Evolutionary conservation across 805 yeast species (phyloP), one percentile per base, ranked within the genome.

Genomic region (Blastobotrys mokoenaii): DNA sequence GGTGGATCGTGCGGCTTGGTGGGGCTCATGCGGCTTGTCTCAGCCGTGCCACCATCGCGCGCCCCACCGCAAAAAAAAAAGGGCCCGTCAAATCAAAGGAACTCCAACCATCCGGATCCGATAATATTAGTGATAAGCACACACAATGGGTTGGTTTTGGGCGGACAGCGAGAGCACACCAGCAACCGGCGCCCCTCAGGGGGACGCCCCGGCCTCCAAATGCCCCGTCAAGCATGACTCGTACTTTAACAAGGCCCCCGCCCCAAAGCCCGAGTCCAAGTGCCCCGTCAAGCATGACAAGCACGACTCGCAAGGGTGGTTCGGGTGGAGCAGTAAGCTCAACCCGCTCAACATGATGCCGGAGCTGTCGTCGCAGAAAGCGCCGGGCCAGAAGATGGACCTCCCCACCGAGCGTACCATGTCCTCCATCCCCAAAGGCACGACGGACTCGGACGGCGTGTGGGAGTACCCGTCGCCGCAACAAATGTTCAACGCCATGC

Each of bases 381-480:
- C 81, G 3, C 86, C 93, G 1, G 95, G 94, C 22, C 98, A 93
- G 64, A 76, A 73, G 48, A 55, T 85, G 33, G 79, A 76, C 31
- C 69, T 93, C 29, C 88, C 97, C 8, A 85, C 93, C 0, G 85
- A 83, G 37, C 77, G 96, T 55, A 83, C 95, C 1, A 64, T 80
- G 33, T 86, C 96, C 12, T 67, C 86, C 1, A 93, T 93, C 44
- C 98, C 98, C 16, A 75, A 86, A 51, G 97, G 97, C 25, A 76
- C 70, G 25, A 60, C 61, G 11, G 70, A 68, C 1, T 71, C 68
- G 8, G 79, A 78, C 49, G 95, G 95, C 1, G 78, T 81, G 40
- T 93, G 99, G 99, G 98, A 93, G 66, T 93, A 93, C 61, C 99
- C 99, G 1, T 86, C 96, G 2, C 98, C 99, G 1, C 98, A 93